phyloP scores from a whole-genome alignment of 352 stramenopile genomes.

The Phytophthora citricola region DNA sequence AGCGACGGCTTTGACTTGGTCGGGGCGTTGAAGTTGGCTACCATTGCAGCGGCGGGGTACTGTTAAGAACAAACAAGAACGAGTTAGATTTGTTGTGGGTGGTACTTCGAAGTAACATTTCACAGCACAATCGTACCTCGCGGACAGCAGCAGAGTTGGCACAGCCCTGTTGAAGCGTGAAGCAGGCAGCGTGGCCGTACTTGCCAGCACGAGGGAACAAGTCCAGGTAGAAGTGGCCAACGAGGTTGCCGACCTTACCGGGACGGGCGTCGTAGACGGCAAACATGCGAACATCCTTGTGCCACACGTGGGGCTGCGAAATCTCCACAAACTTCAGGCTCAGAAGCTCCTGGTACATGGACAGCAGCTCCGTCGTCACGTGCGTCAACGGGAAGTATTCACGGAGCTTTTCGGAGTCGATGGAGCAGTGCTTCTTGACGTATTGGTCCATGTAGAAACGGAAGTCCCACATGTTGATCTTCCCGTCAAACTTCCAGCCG shows the following conservation, averaged over 20 bases:
- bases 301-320: conserved; percentile 80
- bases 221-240: conserved; percentile 91
- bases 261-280: conserved; percentile 76
- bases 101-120: neutral
- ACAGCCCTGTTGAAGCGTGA: conserved; percentile 87
- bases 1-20: conserved; percentile 83
- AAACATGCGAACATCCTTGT: conserved; percentile 91
- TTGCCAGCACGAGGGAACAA: conserved; percentile 88
- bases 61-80: conserved; percentile 25
- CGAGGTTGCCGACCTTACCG: conserved; percentile 55
- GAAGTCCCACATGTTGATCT: conserved; percentile 93
- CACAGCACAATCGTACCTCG: conserved; percentile 37
- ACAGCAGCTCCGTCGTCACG: conserved; percentile 83
- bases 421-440: conserved; percentile 88
- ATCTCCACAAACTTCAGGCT: conserved; percentile 89
- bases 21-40: conserved; percentile 90
- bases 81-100: neutral
- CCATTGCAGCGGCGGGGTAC: conserved; percentile 87
- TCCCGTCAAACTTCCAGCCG: conserved; percentile 75
- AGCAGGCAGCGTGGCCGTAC: conserved; percentile 91
- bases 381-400: conserved; percentile 91
- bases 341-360: conserved; percentile 91
- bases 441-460: conserved; percentile 91
- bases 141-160: conserved; percentile 63
- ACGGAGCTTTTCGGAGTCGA: conserved; percentile 87